phyloP scores from a whole-genome alignment of 2,329 filamentous ascomycete species.

The Sporothrix brasiliensis region DNA sequence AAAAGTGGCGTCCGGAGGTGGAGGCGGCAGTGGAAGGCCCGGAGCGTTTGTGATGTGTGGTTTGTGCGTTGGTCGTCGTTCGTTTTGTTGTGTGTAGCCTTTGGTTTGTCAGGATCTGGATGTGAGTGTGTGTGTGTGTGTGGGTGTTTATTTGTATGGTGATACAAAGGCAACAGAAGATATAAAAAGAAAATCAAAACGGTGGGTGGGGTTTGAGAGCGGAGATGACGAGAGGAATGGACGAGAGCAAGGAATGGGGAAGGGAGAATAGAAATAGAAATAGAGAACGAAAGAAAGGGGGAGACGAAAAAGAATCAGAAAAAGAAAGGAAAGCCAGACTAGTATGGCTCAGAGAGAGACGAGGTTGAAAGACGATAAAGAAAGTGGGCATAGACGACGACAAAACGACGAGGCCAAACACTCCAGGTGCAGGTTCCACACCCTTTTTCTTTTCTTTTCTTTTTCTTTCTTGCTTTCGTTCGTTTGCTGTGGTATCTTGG shows the following conservation, averaged over 20 bases:
- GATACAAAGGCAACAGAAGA: neutral
- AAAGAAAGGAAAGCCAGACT: neutral
- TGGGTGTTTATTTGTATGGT: slow-evolving; percentile 18
- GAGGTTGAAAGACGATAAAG: neutral
- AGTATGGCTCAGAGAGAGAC: neutral
- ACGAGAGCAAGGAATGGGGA: neutral
- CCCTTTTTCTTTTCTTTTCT: slow-evolving; percentile 1
- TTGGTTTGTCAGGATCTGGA: slow-evolving; percentile 5
- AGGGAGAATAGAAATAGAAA: neutral
- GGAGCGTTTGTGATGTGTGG: neutral
- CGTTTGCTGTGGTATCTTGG: neutral
- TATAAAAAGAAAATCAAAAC: slow-evolving; percentile 17
- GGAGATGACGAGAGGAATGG: neutral
- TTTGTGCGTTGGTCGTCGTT: slow-evolving; percentile 23
- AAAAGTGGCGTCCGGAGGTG: neutral
- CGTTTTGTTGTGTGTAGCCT: slow-evolving; percentile 10
- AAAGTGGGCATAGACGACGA: slow-evolving; percentile 16
- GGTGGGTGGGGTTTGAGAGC: slow-evolving; percentile 10
- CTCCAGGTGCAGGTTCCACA: neutral
- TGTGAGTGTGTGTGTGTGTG: neutral
- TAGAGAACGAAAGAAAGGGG: neutral
- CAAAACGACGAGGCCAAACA: slow-evolving; percentile 15
- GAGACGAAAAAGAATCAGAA: neutral
- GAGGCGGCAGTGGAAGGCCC: neutral
- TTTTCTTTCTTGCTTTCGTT: neutral